Percentiles rank a stretch among this genome's conserved stretches.
These are phyloP conservation scores for Agaricus blazei DNA, from an alignment of 768 basidiomycete species.

Conservation along the genomic window DNA sequence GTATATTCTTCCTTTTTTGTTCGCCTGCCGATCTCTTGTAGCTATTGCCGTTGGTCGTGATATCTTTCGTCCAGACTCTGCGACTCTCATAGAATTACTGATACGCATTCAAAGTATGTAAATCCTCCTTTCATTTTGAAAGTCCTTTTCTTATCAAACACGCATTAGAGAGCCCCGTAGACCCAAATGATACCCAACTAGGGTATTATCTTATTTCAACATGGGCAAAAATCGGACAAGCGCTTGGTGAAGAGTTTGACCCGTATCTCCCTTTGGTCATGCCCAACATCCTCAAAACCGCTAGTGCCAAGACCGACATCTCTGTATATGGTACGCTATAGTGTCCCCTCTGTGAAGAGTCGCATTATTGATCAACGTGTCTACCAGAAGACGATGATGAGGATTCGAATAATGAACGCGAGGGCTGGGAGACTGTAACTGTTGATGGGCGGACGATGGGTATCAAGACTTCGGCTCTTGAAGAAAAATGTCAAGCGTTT, in stretches of 20 bases:
- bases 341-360: neutral
- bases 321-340: slow-evolving; percentile 55
- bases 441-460: slow-evolving; percentile 76
- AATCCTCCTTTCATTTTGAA: neutral
- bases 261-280: slow-evolving; percentile 84
- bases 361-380: neutral
- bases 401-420: slow-evolving; percentile 49
- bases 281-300: slow-evolving; percentile 69
- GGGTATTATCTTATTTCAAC: slow-evolving; percentile 78
- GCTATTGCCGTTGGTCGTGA: slow-evolving; percentile 86
- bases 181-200: slow-evolving; percentile 68
- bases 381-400: slow-evolving; percentile 40
- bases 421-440: slow-evolving; percentile 75
- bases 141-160: neutral
- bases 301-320: slow-evolving; percentile 77
- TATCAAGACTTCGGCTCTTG: slow-evolving; percentile 74
- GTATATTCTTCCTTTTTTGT: neutral
- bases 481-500: slow-evolving; percentile 86
- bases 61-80: slow-evolving; percentile 71
- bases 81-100: slow-evolving; percentile 64
- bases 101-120: slow-evolving; percentile 72
- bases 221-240: slow-evolving; percentile 87
- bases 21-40: slow-evolving; percentile 19
- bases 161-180: slow-evolving; percentile 52
- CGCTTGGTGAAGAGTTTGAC: slow-evolving; percentile 79